phyloP scores from a whole-genome alignment of 805 yeast species.

The Yarrowia yakushimensis region DNA sequence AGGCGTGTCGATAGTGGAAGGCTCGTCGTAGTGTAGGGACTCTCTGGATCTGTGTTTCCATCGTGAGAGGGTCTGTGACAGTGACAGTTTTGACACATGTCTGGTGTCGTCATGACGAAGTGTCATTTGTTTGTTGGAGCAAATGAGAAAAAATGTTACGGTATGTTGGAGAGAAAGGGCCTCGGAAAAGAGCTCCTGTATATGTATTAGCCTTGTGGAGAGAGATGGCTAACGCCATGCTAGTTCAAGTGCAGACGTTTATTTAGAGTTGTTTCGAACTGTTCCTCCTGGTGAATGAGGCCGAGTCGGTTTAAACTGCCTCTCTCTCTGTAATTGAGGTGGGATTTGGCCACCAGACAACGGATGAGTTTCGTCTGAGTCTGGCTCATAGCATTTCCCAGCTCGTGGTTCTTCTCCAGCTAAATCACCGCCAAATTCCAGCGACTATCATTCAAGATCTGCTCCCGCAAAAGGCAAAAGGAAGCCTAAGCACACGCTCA shows the following conservation, averaged over 20 bases:
- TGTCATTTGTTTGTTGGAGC: not conserved
- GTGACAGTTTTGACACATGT: constrained; percentile 20
- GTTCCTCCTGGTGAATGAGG: constrained; percentile 19
- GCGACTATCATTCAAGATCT: constrained; percentile 4
- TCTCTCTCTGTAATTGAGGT: not conserved
- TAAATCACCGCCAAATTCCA: not conserved
- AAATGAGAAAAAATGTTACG: not conserved
- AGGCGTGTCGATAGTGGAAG: not conserved
- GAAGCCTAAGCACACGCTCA: not conserved
- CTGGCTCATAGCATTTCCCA: not conserved
- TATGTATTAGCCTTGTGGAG: constrained; percentile 13
- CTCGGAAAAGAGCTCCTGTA: not conserved
- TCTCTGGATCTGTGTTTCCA: constrained; percentile 14
- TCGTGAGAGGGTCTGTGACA: constrained; percentile 17
- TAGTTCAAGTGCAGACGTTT: not conserved
- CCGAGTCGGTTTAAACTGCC: constrained; percentile 5
- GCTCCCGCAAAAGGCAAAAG: constrained; percentile 18
- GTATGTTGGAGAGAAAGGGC: not conserved
- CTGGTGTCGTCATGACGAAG: constrained; percentile 8
- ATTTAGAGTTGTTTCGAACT: constrained; percentile 16
- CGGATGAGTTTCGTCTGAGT: not conserved
- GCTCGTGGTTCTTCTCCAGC: not conserved
- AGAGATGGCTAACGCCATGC: constrained; percentile 7
- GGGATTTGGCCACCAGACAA: not conserved
- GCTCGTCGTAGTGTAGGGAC: constrained; percentile 8